Evolutionary conservation across 768 basidiomycete genomes (phyloP).

Genomic region (Rhizopogon vesiculosus): DNA sequence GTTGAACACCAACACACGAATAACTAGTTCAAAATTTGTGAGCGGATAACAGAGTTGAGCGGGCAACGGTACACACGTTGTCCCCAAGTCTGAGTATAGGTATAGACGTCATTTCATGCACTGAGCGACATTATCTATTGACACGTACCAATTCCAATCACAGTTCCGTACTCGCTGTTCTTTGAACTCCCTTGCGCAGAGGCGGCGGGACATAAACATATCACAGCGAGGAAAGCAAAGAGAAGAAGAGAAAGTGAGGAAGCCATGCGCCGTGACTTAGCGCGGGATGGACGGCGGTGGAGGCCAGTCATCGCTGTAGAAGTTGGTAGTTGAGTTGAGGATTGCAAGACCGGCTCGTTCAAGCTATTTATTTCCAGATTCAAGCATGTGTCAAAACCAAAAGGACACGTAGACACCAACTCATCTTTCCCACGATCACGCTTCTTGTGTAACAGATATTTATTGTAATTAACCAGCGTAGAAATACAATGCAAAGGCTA

Average conservation of each 20-base stretch:
- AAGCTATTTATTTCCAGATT: neutral
- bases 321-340: neutral
- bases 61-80: conserved; percentile 51
- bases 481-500: neutral
- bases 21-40: conserved; percentile 48
- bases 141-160: conserved; percentile 83
- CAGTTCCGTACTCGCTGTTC: conserved; percentile 77
- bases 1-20: conserved; percentile 93
- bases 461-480: neutral
- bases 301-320: conserved; percentile 18
- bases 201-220: conserved; percentile 65
- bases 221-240: conserved; percentile 63
- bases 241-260: conserved; percentile 59
- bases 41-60: neutral
- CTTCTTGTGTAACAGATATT: no score
- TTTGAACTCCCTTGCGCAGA: conserved; percentile 55
- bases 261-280: conserved; percentile 47
- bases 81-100: conserved; percentile 71
- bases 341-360: neutral
- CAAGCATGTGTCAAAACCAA: neutral
- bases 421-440: conserved; percentile 21
- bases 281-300: conserved; percentile 45
- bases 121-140: neutral
- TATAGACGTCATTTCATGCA: conserved; percentile 6
- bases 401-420: conserved; percentile 27